A percentile compares a stretch with the other conserved stretches of the same genome.
Conservation (phyloP, 148 eudicot species). For the Fagopyrum esculentum region DNA sequence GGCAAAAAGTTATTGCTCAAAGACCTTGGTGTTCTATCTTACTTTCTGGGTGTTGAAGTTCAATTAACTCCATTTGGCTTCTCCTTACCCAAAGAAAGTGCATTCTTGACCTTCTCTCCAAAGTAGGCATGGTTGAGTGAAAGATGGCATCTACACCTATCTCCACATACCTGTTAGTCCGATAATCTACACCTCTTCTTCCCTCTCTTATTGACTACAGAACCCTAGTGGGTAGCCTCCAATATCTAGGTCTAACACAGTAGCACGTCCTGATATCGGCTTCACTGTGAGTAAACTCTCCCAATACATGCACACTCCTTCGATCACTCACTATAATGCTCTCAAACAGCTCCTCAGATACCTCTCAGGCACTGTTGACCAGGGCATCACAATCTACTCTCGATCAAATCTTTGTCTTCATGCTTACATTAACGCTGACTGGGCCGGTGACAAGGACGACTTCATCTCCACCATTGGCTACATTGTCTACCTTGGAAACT, state of each 20-base stretch:
- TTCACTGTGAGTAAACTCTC: conserved; percentile 12
- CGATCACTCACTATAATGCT: conserved; percentile 2
- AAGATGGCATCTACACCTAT: neutral
- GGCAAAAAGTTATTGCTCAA: neutral
- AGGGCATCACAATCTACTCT: neutral
- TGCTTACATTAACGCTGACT: neutral
- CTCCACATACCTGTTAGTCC: neutral
- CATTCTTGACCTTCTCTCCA: neutral
- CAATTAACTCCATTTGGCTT: neutral
- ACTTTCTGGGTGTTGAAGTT: neutral
- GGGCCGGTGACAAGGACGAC: neutral
- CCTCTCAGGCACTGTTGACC: conserved; percentile 2
- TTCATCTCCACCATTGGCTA: neutral
- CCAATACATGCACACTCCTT: conserved; percentile 16
- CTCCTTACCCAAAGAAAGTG: neutral
- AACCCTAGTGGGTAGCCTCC: too few relatives aligned
- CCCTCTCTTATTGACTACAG: too few relatives aligned
- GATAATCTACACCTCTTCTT: neutral
- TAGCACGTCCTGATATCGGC: conserved; percentile 7
- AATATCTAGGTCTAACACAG: too few relatives aligned
- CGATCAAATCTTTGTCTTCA: neutral
- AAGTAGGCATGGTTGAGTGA: neutral
- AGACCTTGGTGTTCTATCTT: neutral
- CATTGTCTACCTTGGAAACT: too few relatives aligned
- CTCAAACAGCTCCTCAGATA: conserved; percentile 14